phyloP scores from a whole-genome alignment of 2,329 filamentous ascomycete species.

The Cercospora sp. region DNA sequence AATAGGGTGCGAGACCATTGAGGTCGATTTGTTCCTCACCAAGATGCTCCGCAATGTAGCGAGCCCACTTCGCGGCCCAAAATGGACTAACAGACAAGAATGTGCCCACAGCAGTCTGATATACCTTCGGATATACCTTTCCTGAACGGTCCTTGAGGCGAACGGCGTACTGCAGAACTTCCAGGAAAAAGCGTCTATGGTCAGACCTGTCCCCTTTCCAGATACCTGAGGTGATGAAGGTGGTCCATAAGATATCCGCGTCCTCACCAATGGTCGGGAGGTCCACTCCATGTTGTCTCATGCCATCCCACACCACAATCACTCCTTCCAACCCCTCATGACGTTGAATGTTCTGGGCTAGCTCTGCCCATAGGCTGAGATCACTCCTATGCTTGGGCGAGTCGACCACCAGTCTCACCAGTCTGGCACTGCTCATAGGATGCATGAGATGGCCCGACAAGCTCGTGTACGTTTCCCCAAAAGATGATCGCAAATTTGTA shows the following conservation, averaged over 20 bases:
- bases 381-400: conserved; percentile 33
- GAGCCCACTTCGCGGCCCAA: conserved; percentile 36
- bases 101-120: conserved; percentile 40
- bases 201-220: background rate
- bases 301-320: conserved; percentile 46
- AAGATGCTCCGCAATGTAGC: conserved; percentile 38
- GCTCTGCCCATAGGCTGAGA: conserved; percentile 43
- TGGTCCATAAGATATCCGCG: conserved; percentile 49
- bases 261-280: conserved; percentile 44
- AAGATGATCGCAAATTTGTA: background rate
- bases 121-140: conserved; percentile 2
- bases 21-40: conserved; percentile 36
- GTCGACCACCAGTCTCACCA: conserved; percentile 38
- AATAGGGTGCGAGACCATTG: conserved; percentile 28
- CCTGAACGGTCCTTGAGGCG: conserved; percentile 8
- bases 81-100: conserved; percentile 36
- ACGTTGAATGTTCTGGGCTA: conserved; percentile 45
- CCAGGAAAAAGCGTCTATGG: background rate
- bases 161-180: conserved; percentile 12
- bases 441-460: background rate
- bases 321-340: conserved; percentile 46
- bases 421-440: background rate
- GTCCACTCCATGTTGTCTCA: conserved; percentile 39
- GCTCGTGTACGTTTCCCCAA: background rate
- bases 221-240: conserved; percentile 45